phyloP scores from a whole-genome alignment of 208 protist species.

The Crithidia bombi region DNA sequence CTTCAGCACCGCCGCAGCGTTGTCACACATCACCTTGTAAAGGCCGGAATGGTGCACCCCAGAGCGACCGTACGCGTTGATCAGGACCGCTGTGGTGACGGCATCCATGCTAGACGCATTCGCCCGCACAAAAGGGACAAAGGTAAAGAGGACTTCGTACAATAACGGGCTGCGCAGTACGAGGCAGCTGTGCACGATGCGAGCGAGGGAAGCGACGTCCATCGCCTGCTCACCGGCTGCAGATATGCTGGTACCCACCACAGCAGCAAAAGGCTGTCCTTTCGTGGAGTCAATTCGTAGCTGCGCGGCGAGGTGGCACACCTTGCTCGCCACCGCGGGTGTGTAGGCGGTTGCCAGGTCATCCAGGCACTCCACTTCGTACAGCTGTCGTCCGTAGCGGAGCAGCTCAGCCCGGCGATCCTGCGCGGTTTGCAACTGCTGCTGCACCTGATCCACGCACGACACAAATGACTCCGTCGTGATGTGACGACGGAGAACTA shows the following conservation, averaged over 20 bases:
- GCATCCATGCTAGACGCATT: slow-evolving; percentile 58
- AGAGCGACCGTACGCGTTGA: slow-evolving; percentile 91
- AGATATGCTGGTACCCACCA: slow-evolving; percentile 51
- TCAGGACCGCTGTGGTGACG: slow-evolving; percentile 75
- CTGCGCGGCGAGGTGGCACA: slow-evolving; percentile 78
- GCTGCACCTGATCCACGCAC: slow-evolving; percentile 73
- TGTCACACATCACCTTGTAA: slow-evolving; percentile 75
- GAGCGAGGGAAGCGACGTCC: slow-evolving; percentile 66
- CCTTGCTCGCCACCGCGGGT: slow-evolving; percentile 52
- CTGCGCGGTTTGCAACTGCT: slow-evolving; percentile 66
- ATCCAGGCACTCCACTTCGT: slow-evolving; percentile 83
- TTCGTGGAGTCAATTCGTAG: slow-evolving; percentile 74
- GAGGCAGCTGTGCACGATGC: slow-evolving; percentile 84
- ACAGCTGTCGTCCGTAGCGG: slow-evolving; percentile 76
- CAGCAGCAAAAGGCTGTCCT: slow-evolving; percentile 56
- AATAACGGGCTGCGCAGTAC: slow-evolving; percentile 73
- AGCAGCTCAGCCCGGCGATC: slow-evolving; percentile 66
- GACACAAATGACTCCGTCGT: slow-evolving; percentile 68
- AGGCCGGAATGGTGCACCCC: slow-evolving; percentile 76
- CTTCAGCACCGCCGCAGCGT: slow-evolving; percentile 54
- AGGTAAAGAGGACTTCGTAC: slow-evolving; percentile 84
- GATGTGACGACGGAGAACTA: slow-evolving; percentile 32
- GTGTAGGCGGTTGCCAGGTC: slow-evolving; percentile 60
- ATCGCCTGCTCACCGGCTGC: slow-evolving; percentile 50
- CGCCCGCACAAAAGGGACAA: slow-evolving; percentile 60